Evolutionary conservation across 805 yeast species (phyloP), one percentile per base, ranked within the genome.

Genomic region (Suhomyces tanzawaensis): DNA sequence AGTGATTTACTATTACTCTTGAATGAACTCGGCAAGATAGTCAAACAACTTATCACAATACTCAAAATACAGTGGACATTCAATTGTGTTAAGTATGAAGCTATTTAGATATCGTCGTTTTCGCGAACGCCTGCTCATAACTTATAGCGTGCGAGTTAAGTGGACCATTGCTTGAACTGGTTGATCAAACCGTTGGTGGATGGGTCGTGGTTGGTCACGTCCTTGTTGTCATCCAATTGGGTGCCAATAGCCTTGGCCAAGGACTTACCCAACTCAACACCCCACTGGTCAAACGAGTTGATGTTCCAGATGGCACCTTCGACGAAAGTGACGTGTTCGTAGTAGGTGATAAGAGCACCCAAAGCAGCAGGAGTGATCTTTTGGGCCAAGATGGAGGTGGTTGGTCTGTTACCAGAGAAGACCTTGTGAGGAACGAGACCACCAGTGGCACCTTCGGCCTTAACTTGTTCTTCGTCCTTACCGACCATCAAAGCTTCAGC

Each of bases 231-330:
- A 53, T 85, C 85, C 60, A 93, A 81, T 72, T 93, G 97, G 55
- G 77, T 77, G 56, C 95, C 91, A 58, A 93, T 91, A 42, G 77
- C 93, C 82, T 93, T 93, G 61, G 99, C 99, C 62, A 93, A 80
- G 37, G 85, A 95, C 74, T 93, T 93, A 66, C 99, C 99, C 56
- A 93, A 85, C 74, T 93, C 99, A 58, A 93, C 99, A 70, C 99
- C 99, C 96, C 98, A 93, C 76, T 93, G 99, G 75, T 93, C 99
- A 63, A 88, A 93, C 14, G 98, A 91, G 82, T 93, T 93, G 75
- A 93, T 90, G 79, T 95, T 93, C 99, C 99, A 91, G 59, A 93
- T 71, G 41, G 99, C 99, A 72, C 99, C 99, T 74, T 93, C 99
- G 42, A 90, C 90, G 71, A 93, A 93, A 29, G 98, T 91, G 44